These are phyloP conservation scores for Phlebiopsis flavidoalba DNA, from an alignment of 768 basidiomycete genomes.

Conservation along the genomic window DNA sequence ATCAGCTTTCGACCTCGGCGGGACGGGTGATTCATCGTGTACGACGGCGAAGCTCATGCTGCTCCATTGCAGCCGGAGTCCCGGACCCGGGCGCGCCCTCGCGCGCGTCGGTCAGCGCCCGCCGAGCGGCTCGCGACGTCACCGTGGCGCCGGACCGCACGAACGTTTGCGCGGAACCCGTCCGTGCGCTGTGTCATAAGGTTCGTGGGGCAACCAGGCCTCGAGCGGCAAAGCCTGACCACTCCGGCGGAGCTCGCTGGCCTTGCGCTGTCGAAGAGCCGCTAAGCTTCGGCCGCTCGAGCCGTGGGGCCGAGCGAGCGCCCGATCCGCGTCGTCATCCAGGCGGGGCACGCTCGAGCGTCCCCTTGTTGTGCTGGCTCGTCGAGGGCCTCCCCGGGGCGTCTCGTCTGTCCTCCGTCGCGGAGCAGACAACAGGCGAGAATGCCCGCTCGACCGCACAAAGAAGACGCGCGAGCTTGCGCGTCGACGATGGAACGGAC, in stretches of 20 bases:
- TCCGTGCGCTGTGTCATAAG: constrained; percentile 79
- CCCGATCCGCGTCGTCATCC: constrained; percentile 69
- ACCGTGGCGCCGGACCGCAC: constrained; percentile 58
- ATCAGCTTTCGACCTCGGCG: constrained; percentile 43
- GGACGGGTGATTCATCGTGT: constrained; percentile 70
- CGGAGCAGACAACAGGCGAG: constrained; percentile 87
- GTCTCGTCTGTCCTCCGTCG: constrained; percentile 74
- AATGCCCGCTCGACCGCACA: constrained; percentile 71
- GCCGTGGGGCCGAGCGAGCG: constrained; percentile 61
- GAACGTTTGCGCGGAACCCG: constrained; percentile 53
- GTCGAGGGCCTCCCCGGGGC: constrained; percentile 72
- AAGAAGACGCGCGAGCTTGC: constrained; percentile 66
- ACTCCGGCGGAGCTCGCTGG: constrained; percentile 72
- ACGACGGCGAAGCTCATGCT: constrained; percentile 72
- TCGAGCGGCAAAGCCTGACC: constrained; percentile 77
- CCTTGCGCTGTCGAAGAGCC: constrained; percentile 68
- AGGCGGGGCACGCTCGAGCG: constrained; percentile 74
- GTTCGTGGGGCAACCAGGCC: constrained; percentile 53
- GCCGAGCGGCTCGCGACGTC: background rate
- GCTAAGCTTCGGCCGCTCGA: constrained; percentile 54
- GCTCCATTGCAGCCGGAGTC: constrained; percentile 53
- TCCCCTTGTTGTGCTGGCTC: constrained; percentile 67
- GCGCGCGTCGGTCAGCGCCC: background rate
- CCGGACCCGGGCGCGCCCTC: constrained; percentile 38
- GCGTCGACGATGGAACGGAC: constrained; percentile 68